Evolutionary conservation across 192 early-diverging fungal species (phyloP).

Genomic region (Umbelopsis vinacea): DNA sequence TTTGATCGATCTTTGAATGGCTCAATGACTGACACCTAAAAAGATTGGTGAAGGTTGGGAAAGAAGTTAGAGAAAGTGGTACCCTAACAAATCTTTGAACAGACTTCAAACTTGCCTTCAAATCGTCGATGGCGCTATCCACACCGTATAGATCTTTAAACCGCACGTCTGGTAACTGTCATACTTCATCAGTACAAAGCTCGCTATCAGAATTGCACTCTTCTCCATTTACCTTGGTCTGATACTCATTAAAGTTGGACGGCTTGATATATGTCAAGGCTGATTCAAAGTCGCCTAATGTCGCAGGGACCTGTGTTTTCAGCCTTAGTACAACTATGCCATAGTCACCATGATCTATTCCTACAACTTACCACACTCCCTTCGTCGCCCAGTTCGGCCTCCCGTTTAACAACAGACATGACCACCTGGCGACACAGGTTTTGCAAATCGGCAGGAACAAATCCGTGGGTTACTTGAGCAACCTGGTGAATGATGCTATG

Average conservation of each 20-base stretch:
- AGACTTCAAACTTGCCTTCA: slow-evolving; percentile 51
- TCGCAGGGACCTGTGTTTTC: not conserved
- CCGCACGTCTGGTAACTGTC: slow-evolving; percentile 59
- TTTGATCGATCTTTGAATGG: slow-evolving; percentile 57
- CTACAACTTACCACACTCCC: slow-evolving; percentile 12
- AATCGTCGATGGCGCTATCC: slow-evolving; percentile 62
- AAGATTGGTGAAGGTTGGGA: not conserved
- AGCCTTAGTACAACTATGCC: not conserved
- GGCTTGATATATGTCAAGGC: slow-evolving; percentile 54
- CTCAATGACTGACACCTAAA: slow-evolving; percentile 53
- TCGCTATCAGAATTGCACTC: not conserved
- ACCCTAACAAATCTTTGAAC: not conserved
- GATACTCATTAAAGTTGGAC: slow-evolving; percentile 59
- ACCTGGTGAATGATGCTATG: slow-evolving; percentile 47
- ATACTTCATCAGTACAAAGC: not conserved
- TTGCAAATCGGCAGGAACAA: slow-evolving; percentile 81
- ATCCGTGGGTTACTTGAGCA: slow-evolving; percentile 70
- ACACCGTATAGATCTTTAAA: slow-evolving; percentile 84
- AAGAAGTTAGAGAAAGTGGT: not conserved
- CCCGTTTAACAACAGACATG: slow-evolving; percentile 49
- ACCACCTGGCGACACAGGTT: slow-evolving; percentile 62
- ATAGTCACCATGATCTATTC: not conserved
- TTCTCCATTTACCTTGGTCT: slow-evolving; percentile 40
- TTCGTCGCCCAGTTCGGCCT: slow-evolving; percentile 29
- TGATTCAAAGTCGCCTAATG: slow-evolving; percentile 44